Conservation (phyloP, 2,329 filamentous ascomycete genomes). For the Phaeosphaeriaceae sp. region DNA sequence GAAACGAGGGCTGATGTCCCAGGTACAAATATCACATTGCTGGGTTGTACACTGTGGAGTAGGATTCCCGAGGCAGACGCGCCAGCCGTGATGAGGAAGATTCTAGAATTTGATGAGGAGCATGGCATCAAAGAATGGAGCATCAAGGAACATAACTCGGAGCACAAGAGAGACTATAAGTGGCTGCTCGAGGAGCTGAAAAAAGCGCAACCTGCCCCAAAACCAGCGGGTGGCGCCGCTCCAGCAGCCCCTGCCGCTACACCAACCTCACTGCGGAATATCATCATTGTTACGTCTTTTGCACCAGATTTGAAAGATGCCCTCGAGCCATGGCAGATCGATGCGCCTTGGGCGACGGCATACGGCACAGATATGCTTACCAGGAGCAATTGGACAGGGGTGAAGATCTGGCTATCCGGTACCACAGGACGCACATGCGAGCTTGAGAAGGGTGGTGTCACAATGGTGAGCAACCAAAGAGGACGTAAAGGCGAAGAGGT, state of each 20-base stretch:
- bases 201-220: conserved; percentile 16
- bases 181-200: conserved; percentile 58
- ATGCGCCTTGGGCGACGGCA: conserved; percentile 56
- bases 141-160: conserved; percentile 56
- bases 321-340: conserved; percentile 57
- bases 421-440: conserved; percentile 55
- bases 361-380: conserved; percentile 61
- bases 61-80: conserved; percentile 51
- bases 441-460: conserved; percentile 44
- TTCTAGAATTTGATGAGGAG: conserved; percentile 61
- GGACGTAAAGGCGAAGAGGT: conserved; percentile 46
- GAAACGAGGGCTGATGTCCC: conserved; percentile 50
- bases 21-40: conserved; percentile 54
- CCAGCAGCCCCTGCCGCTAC: conserved; percentile 7
- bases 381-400: conserved; percentile 52
- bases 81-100: conserved; percentile 51
- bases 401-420: conserved; percentile 55
- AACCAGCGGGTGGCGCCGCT: conserved; percentile 10
- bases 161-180: conserved; percentile 55
- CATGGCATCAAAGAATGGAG: conserved; percentile 59
- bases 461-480: conserved; percentile 54
- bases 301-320: conserved; percentile 60
- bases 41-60: conserved; percentile 67
- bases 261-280: conserved; percentile 2
- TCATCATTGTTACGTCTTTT: conserved; percentile 65